Evolutionary conservation across 2,329 filamentous ascomycete genomes (phyloP).

Genomic region (Ceratocystis colombiana): DNA sequence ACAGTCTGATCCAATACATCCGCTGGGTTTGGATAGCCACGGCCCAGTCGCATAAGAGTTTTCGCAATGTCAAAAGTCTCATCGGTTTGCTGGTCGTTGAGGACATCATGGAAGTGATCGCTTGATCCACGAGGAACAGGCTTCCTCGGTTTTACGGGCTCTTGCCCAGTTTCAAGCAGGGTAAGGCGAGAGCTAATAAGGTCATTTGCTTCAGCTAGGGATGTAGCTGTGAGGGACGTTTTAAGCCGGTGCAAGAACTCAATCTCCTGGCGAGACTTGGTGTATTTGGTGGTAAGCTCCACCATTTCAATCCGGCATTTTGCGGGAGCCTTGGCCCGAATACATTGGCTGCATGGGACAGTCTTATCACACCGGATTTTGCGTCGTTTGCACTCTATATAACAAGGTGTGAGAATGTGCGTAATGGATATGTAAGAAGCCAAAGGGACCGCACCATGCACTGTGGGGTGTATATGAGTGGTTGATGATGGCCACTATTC

Average conservation of each 20-base stretch:
- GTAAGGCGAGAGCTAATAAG: conserved; percentile 20
- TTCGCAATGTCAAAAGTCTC: conserved; percentile 19
- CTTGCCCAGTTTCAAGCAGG: conserved; percentile 23
- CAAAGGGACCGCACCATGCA: no score
- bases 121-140: not conserved
- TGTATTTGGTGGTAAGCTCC: conserved; percentile 25
- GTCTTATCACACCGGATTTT: conserved; percentile 25
- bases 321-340: conserved; percentile 22
- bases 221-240: conserved; percentile 13
- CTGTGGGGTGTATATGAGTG: not conserved
- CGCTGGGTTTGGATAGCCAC: conserved; percentile 20
- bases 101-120: conserved; percentile 21
- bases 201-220: conserved; percentile 18
- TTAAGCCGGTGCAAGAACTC: conserved; percentile 23
- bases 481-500: conserved; percentile 1
- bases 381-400: conserved; percentile 23
- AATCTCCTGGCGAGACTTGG: conserved; percentile 25
- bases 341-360: conserved; percentile 24
- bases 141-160: conserved; percentile 12
- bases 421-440: not conserved
- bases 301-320: conserved; percentile 24
- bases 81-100: conserved; percentile 18
- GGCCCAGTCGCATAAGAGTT: conserved; percentile 22
- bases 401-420: not conserved
- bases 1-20: not conserved